These are phyloP conservation scores for Erodium moschatum DNA, from an alignment of 441 rosid species.

Conservation along the genomic window DNA sequence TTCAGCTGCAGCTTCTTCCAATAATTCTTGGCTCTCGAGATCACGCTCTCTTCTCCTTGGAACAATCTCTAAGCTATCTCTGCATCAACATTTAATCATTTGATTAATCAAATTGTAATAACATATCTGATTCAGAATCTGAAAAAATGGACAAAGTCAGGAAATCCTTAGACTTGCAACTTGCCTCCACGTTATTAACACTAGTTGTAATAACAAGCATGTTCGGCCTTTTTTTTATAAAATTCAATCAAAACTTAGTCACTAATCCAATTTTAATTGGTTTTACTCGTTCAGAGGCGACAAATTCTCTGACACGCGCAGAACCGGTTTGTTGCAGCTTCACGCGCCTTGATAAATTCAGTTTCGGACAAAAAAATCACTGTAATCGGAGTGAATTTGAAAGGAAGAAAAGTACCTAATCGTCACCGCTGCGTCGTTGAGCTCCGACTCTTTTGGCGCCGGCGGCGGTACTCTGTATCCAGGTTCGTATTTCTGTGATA, in stretches of 20 bases:
- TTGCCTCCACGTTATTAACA: constrained; percentile 12
- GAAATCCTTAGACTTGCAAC: constrained; percentile 16
- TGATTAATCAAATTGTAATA: background rate
- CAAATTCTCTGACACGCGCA: background rate
- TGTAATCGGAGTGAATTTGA: background rate
- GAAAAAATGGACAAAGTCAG: background rate
- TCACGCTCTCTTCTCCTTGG: constrained; percentile 27
- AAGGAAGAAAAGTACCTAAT: constrained; percentile 33
- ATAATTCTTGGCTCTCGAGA: constrained; percentile 15
- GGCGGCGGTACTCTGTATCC: constrained; percentile 48
- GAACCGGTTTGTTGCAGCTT: background rate
- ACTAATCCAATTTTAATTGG: no score
- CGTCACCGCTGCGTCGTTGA: constrained; percentile 35
- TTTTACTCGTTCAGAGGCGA: no score
- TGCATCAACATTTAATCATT: constrained; percentile 19
- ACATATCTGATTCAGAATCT: background rate
- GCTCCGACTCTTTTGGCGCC: constrained; percentile 33
- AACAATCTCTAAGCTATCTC: constrained; percentile 40
- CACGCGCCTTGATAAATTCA: background rate
- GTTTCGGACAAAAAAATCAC: background rate
- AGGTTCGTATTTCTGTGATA: constrained; percentile 44
- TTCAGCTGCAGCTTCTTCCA: constrained; percentile 26
- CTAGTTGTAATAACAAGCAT: constrained; percentile 18
- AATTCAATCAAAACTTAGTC: background rate
- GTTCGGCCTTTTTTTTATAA: constrained; percentile 9